These are phyloP conservation scores for Ganoderma sinense DNA, from an alignment of 1,284 basidiomycete species.

Conservation along the genomic window DNA sequence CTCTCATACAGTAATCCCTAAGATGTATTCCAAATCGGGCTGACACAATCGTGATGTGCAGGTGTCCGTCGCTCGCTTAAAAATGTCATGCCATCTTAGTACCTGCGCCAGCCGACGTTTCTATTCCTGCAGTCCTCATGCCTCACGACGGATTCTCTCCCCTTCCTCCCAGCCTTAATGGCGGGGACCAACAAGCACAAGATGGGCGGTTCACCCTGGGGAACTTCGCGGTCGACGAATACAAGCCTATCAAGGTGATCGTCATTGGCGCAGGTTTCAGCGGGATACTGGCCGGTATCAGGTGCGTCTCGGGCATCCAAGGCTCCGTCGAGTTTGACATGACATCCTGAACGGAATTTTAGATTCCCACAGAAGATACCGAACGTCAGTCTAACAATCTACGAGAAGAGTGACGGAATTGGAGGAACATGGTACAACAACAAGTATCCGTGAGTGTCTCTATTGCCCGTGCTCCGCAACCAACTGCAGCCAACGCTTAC, in stretches of 20 bases:
- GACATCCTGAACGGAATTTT: background rate
- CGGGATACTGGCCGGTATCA: slow-evolving; percentile 63
- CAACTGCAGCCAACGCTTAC: background rate
- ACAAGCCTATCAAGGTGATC: slow-evolving; percentile 56
- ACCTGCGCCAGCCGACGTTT: background rate
- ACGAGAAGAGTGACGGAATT: slow-evolving; percentile 61
- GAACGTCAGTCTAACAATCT: slow-evolving; percentile 62
- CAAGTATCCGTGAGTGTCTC: slow-evolving; percentile 40
- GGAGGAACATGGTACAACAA: slow-evolving; percentile 63
- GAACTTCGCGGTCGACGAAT: slow-evolving; percentile 52
- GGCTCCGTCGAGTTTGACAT: too few species aligned
- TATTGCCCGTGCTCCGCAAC: background rate
- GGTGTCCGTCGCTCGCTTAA: background rate
- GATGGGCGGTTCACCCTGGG: slow-evolving; percentile 14
- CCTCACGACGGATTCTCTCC: background rate
- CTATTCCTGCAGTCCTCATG: background rate
- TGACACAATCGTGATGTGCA: background rate
- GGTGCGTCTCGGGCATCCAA: slow-evolving; percentile 34
- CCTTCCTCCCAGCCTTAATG: background rate
- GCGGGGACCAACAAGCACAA: background rate
- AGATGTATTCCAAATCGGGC: too few species aligned
- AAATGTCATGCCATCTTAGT: background rate
- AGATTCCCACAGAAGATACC: slow-evolving; percentile 60
- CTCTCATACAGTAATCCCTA: too few species aligned
- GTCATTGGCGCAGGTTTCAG: slow-evolving; percentile 63